These are phyloP conservation scores for Colletotrichum sp. DNA, from an alignment of 2,329 filamentous ascomycete genomes.

Conservation along the genomic window DNA sequence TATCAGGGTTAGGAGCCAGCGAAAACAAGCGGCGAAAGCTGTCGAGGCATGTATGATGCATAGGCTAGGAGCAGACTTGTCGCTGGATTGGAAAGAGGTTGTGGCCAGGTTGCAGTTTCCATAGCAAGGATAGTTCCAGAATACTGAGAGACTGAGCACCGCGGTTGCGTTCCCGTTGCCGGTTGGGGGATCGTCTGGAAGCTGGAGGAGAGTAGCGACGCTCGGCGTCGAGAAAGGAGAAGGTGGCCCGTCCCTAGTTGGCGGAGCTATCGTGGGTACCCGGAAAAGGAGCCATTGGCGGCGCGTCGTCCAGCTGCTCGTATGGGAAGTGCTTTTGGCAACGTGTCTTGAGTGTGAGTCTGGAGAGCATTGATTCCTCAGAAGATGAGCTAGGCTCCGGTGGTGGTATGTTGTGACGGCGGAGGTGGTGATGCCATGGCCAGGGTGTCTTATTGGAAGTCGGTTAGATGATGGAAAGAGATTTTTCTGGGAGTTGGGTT, in stretches of 20 bases:
- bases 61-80: background rate
- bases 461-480: constrained; percentile 4
- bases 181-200: background rate
- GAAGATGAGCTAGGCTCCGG: background rate
- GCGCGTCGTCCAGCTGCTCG: background rate
- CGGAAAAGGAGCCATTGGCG: background rate
- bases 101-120: background rate
- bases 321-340: background rate
- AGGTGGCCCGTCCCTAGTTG: background rate
- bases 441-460: constrained; percentile 10
- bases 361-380: background rate
- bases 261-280: background rate
- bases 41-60: background rate
- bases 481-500: background rate
- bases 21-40: background rate
- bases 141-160: background rate
- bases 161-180: background rate
- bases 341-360: background rate
- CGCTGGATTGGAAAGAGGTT: background rate
- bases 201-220: background rate
- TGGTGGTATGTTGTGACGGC: background rate
- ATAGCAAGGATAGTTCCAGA: background rate
- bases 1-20: background rate
- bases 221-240: constrained; percentile 5
- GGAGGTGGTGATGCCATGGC: background rate